Evolutionary conservation across 345 rosid species (phyloP), one percentile per base, ranked within the genome.

Genomic region (Alliaria petiolata): DNA sequence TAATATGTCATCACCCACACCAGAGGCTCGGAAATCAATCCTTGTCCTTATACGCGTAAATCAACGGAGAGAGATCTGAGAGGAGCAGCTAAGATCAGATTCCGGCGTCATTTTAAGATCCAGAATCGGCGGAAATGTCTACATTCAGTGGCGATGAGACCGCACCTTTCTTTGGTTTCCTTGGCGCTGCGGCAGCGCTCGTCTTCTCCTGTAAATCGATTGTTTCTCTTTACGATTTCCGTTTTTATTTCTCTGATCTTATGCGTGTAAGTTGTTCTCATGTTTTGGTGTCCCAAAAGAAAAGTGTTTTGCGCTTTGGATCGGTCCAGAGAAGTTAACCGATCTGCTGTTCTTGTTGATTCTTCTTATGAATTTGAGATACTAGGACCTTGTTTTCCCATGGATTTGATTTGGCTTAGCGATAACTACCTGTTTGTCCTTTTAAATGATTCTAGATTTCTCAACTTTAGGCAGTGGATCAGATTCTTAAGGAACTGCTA

Each of bases 91-190:
- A n/a, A 13, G 19, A 59, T 39, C 61, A 57, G 67, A 66, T 72
- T 55, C 69, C 65, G 31, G 7, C 51, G 33, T 17, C 16, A 28
- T 64, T 36, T 20, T 61, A 53, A 78, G 85, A 81, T 83, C 82
- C 62, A 64, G 36, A 16, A 26, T 51, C 76, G 46, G 2, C 67
- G 36, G n/a, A 70, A 33, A 76, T 76, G 78, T 72, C 81, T 72
- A 54, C 78, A 0, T 78, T 78, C 66, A 78, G 78, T 67, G 81
- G 81, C 66, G 81, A 78, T 78, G 81, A 78, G 38, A 78, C 81
- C 12, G 81, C 81, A 8, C 81, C 77, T 49, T 78, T 78, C 78
- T 78, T 78, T 34, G 81, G 81, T 50, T 78, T 78, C 81, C 81
- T 78, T 16, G 81, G 81, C 45, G 81, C 81, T 46, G 77, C 81